These are phyloP conservation scores for Carex myosuroides DNA, from an alignment of 176 grass and related monocot genomes.

Conservation along the genomic window DNA sequence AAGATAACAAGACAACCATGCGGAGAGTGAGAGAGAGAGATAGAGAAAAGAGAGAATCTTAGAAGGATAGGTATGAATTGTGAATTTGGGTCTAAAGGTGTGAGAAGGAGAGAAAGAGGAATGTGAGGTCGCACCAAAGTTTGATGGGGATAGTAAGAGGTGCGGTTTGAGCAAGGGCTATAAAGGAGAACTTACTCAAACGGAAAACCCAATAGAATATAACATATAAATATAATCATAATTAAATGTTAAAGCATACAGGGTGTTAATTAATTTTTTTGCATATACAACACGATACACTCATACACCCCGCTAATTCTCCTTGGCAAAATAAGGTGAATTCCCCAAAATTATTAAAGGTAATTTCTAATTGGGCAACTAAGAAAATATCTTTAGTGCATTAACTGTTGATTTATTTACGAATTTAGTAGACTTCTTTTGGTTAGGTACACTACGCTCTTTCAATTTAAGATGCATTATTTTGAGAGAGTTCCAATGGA, in stretches of 20 bases:
- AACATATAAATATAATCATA: neutral
- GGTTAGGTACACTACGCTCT: neutral
- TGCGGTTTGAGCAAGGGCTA: slow-evolving; percentile 1
- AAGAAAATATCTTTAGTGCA: neutral
- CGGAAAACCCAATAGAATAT: neutral
- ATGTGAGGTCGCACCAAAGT: neutral
- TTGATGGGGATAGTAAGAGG: slow-evolving; percentile 16
- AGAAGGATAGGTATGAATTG: neutral
- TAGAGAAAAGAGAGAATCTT: neutral
- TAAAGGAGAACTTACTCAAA: slow-evolving; percentile 3
- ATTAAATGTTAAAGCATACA: neutral
- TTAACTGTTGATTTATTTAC: neutral
- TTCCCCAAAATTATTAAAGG: neutral
- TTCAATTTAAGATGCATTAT: neutral
- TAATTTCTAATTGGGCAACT: neutral
- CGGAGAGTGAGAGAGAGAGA: neutral
- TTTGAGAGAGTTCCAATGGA: slow-evolving; percentile 10
- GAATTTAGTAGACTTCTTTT: neutral
- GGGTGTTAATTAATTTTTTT: neutral
- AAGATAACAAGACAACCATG: slow-evolving; percentile 11
- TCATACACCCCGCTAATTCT: neutral
- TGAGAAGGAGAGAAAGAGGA: neutral
- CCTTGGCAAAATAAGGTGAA: neutral
- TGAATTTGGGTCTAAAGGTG: neutral
- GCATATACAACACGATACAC: neutral